Percentiles rank a stretch among this genome's conserved stretches.
phyloP scores from a whole-genome alignment of 257 asterid species.

The Cynanchum wilfordii region DNA sequence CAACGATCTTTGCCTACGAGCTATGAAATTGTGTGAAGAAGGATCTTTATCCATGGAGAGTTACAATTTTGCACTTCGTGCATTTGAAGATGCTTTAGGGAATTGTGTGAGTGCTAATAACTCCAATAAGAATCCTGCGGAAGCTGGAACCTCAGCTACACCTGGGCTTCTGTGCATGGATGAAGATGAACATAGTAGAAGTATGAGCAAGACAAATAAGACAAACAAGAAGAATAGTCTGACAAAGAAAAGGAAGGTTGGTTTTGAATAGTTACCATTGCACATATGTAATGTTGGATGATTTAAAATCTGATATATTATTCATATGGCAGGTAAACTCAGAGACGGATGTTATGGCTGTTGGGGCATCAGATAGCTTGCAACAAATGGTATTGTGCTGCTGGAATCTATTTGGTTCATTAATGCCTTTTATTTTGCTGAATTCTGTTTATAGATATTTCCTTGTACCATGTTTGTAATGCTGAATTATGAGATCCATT shows the following conservation, averaged over 20 bases:
- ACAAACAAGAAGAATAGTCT: constrained; percentile 46
- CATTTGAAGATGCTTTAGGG: constrained; percentile 75
- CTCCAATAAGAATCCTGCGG: constrained; percentile 60
- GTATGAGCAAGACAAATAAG: constrained; percentile 69
- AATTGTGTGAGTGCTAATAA: constrained; percentile 61
- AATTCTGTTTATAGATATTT: not conserved
- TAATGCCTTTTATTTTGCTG: constrained; percentile 3
- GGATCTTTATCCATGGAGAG: constrained; percentile 91
- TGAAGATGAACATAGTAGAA: constrained; percentile 74
- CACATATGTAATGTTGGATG: not conserved
- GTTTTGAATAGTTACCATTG: constrained; percentile 16
- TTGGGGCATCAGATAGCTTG: constrained; percentile 63
- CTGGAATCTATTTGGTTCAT: constrained; percentile 12
- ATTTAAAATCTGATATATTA: constrained; percentile 1
- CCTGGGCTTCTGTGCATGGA: constrained; percentile 68
- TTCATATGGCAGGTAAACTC: constrained; percentile 53
- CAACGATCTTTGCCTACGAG: constrained; percentile 71
- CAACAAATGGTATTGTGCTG: constrained; percentile 72
- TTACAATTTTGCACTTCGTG: constrained; percentile 50
- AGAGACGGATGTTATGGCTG: constrained; percentile 63
- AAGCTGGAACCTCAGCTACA: constrained; percentile 67
- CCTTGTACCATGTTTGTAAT: not conserved
- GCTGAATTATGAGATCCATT: not conserved
- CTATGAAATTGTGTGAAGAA: constrained; percentile 81
- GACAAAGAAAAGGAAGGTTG: constrained; percentile 83